Conservation (phyloP, 352 stramenopile species). For the Pythium periplocum region DNA sequence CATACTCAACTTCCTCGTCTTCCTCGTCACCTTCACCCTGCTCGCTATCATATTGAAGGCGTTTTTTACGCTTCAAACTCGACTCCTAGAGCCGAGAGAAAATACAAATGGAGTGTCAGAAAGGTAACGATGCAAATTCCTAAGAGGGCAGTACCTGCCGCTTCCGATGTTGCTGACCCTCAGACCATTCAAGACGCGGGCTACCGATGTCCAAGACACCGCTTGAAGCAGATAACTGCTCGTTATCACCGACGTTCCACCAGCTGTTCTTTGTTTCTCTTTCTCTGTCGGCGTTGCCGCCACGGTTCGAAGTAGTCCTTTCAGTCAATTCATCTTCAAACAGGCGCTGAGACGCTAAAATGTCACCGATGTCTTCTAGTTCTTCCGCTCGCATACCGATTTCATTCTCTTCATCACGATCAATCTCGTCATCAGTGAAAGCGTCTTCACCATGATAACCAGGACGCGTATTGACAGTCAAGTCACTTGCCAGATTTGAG, state of each 20-base stretch:
- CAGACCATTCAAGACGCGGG: constrained; percentile 20
- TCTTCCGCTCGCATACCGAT: no score
- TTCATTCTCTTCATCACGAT: constrained; percentile 7
- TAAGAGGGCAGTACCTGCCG: not conserved
- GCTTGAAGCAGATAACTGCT: constrained; percentile 17
- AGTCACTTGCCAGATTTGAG: constrained; percentile 6
- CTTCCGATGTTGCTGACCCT: not conserved
- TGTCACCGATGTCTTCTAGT: constrained; percentile 52
- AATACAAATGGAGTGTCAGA: no score
- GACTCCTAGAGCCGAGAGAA: no score
- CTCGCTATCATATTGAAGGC: no score
- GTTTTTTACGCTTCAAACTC: no score
- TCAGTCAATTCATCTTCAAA: constrained; percentile 14
- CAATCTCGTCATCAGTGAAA: not conserved
- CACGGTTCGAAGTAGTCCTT: not conserved
- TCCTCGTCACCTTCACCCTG: no score
- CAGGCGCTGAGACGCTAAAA: constrained; percentile 52
- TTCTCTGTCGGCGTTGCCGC: constrained; percentile 3
- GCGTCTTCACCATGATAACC: not conserved
- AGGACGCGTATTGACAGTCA: constrained; percentile 1
- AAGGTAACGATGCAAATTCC: no score
- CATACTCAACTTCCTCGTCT: no score
- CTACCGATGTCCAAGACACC: constrained; percentile 48
- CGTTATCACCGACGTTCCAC: constrained; percentile 36
- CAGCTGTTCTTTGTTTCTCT: constrained; percentile 13